These are phyloP conservation scores for Diatrype stigma DNA, from an alignment of 2,329 filamentous ascomycete genomes.

Conservation along the genomic window DNA sequence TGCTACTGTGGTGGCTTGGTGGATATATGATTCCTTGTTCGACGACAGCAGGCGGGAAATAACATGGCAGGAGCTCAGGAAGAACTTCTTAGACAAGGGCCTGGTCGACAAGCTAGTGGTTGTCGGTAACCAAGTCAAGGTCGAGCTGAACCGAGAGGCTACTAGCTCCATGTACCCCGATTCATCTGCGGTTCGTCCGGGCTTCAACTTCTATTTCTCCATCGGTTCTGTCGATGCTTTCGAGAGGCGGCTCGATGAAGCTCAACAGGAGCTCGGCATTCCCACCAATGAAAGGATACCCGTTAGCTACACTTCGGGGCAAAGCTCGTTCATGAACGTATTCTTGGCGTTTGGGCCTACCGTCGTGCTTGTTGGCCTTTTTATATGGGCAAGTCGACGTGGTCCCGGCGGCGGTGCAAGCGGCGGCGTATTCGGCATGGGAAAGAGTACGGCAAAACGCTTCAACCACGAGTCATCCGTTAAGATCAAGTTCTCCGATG, in stretches of 20 bases:
- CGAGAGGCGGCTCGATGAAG: constrained; percentile 80
- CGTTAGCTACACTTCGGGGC: constrained; percentile 78
- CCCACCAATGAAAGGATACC: constrained; percentile 86
- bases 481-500: constrained; percentile 95
- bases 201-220: constrained; percentile 86
- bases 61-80: constrained; percentile 95
- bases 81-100: constrained; percentile 91
- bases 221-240: constrained; percentile 95
- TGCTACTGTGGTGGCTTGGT: constrained; percentile 36
- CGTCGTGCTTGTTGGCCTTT: constrained; percentile 75
- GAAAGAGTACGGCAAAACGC: constrained; percentile 90
- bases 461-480: constrained; percentile 97
- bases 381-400: constrained; percentile 75
- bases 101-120: constrained; percentile 90
- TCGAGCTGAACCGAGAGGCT: constrained; percentile 74
- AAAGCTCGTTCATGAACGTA: constrained; percentile 70
- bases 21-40: constrained; percentile 40
- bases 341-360: constrained; percentile 81
- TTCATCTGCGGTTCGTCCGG: constrained; percentile 59
- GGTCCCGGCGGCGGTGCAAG: constrained; percentile 61
- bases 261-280: constrained; percentile 82
- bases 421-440: constrained; percentile 89
- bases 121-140: constrained; percentile 71
- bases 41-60: constrained; percentile 63
- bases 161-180: constrained; percentile 71